A percentile compares a stretch with the other conserved stretches of the same genome.
These are phyloP conservation scores for Malania oleifera DNA, from an alignment of 164 flowering plant species.

Conservation along the genomic window DNA sequence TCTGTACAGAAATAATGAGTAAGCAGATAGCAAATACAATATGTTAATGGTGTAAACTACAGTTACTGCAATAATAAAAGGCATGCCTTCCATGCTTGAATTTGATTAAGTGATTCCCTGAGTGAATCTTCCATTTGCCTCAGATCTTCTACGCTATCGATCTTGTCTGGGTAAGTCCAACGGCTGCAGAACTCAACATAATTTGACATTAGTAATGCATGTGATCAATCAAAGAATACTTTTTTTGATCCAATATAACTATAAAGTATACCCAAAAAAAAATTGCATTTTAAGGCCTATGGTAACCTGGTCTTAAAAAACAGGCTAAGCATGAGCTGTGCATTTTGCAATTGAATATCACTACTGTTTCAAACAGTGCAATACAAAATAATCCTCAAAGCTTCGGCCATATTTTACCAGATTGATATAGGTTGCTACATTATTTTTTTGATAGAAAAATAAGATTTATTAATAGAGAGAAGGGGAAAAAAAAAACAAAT, in stretches of 20 bases:
- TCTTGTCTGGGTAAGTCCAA: constrained; percentile 36
- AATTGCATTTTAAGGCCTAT: neutral
- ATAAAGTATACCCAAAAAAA: neutral
- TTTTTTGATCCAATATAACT: neutral
- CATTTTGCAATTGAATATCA: too few relatives aligned
- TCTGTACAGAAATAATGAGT: too few relatives aligned
- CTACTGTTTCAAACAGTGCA: too few relatives aligned
- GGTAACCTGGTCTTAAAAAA: too few relatives aligned
- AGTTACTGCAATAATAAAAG: neutral
- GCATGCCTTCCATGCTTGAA: constrained; percentile 33
- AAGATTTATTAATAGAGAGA: too few relatives aligned
- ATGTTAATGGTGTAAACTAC: neutral
- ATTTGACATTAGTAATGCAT: neutral
- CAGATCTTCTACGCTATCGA: constrained; percentile 29
- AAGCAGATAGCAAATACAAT: neutral
- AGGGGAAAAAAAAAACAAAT: too few relatives aligned
- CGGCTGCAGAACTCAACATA: constrained; percentile 20
- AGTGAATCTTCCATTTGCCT: constrained; percentile 37
- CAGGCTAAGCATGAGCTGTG: too few relatives aligned
- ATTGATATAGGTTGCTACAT: too few relatives aligned
- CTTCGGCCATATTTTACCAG: too few relatives aligned
- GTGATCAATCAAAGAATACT: neutral
- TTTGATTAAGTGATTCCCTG: constrained; percentile 28
- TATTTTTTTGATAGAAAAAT: too few relatives aligned
- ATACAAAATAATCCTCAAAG: too few relatives aligned